These are phyloP conservation scores for Suhomyces kunorum DNA, from an alignment of 1,139 yeast genomes.

Conservation along the genomic window DNA sequence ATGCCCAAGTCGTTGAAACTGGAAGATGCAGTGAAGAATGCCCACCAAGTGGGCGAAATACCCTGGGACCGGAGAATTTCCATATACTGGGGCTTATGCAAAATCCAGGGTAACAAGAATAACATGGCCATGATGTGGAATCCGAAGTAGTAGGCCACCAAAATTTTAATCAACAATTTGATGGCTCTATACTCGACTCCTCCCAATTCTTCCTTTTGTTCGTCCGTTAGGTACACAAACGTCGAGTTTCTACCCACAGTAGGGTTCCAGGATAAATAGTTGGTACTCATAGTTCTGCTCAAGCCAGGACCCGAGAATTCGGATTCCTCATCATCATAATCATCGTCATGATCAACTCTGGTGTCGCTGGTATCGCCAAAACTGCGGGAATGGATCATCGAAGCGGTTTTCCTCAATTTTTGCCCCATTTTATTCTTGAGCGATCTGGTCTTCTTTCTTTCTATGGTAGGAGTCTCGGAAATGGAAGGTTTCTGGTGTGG, in stretches of 20 bases:
- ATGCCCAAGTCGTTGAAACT: conserved; percentile 83
- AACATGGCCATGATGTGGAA: conserved; percentile 64
- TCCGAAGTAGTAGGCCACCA: conserved; percentile 70
- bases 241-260: conserved; percentile 95
- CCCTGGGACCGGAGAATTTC: conserved; percentile 52
- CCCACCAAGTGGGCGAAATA: conserved; percentile 87
- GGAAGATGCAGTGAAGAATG: conserved; percentile 75
- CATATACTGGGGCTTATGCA: conserved; percentile 42
- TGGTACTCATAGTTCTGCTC: conserved; percentile 46
- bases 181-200: conserved; percentile 95
- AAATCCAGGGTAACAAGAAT: conserved; percentile 69
- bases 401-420: conserved; percentile 10
- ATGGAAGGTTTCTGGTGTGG: conserved; percentile 2
- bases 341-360: conserved; percentile 21
- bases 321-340: conserved; percentile 8
- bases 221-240: conserved; percentile 76
- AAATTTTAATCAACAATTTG: conserved; percentile 68
- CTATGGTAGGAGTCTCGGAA: conserved; percentile 47
- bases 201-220: conserved; percentile 90
- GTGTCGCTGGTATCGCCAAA: conserved; percentile 15
- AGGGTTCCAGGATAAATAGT: conserved; percentile 87
- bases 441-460: conserved; percentile 23
- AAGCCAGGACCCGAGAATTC: conserved; percentile 17
- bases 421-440: conserved; percentile 13
- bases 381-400: conserved; percentile 9